Evolutionary conservation across 2,329 filamentous ascomycete species (phyloP), one percentile per base, ranked within the genome.

Genomic region (Tolypocladium pustulatum): DNA sequence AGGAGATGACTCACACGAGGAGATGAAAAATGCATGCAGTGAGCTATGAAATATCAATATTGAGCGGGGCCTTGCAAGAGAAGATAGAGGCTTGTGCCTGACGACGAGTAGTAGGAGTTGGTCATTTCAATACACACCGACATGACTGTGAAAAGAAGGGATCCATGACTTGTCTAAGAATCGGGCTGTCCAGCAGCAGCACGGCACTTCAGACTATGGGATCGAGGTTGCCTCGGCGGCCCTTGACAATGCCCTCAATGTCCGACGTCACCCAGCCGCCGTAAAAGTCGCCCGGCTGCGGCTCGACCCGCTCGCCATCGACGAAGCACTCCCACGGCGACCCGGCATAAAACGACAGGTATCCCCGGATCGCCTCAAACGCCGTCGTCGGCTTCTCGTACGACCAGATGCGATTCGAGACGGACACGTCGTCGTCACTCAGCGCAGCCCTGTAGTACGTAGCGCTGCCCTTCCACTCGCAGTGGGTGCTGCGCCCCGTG

Each of bases 231-330:
- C 75, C 76, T 58, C 70, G 68, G 52, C 66, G 67, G 15, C 73
- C 75, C 68, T 78, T 78, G 59, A 77, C 72, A 54, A 78, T 75
- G 36, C 81, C 80, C 63, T 80, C 78, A 61, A 86, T 76, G 59
- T 86, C 82, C 61, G 76, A 78, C 55, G 82, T 85, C 61, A 83
- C 80, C 83, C 84, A 87, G 2, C 83, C 83, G 30, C 84, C 83
- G 69, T 85, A 86, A 62, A 85, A 86, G 63, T 86, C 82, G 9
- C 81, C 81, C 20, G 80, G 81, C 71, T 85, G 82, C 43, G 81
- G 73, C 67, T 79, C 73, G 25, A 85, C 83, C 65, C 75, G 75
- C 68, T 86, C 82, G 12, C 81, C 81, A 67, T 86, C 82, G 5
- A 85, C 82, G 67, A 76, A 83, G 65, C 83, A 86, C 59, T 84